Evolutionary conservation across 2,329 filamentous ascomycete species (phyloP), one percentile per base, ranked within the genome.

Genomic region (Apiospora hydei): DNA sequence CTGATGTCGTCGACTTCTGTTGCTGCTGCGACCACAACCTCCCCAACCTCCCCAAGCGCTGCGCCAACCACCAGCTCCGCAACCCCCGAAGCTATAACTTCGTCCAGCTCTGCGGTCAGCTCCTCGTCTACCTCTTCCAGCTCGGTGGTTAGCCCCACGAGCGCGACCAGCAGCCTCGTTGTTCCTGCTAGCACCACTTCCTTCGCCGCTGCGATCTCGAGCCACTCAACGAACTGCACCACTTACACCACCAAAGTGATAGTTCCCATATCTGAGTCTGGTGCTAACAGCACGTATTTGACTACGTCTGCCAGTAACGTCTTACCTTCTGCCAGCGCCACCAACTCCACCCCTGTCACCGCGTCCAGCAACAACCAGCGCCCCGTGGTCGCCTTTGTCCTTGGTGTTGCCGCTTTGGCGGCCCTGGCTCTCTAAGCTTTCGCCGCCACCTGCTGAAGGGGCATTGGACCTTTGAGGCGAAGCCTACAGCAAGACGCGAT

Each of bases 1-100:
- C 84, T 84, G 69, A 83, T 86, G 74, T 84, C 85, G 38, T 79
- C 84, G 71, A 78, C 82, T 66, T 80, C 83, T 13, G 81, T 80
- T 14, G 77, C 82, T 38, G 77, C 77, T 72, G 76, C 41, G 14
- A 68, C 41, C 24, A 68, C 44, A 43, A 46, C 10, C 18, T 67
- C 43, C 8, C 44, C 44, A 43, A 46, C 10, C 18, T 67, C 43
- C 8, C 44, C 41, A 41, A 44, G 38, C 26, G 3, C 26, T 41
- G 34, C 53, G 46, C 74, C 80, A 30, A 78, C 80, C 34, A 74
- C 77, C 70, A 76, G 76, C 51, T 74, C 78, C 38, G 70, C 72
- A 14, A 21, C 21, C 11, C 43, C 64, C 21, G 4, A 38, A 46
- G 64, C 38, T 18, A 34, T 43, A 10, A 21, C 64, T 24, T 67